Base-by-base conservation (phyloP, 2,329 filamentous ascomycete species). In the Colletotrichum tamarilloi region DNA sequence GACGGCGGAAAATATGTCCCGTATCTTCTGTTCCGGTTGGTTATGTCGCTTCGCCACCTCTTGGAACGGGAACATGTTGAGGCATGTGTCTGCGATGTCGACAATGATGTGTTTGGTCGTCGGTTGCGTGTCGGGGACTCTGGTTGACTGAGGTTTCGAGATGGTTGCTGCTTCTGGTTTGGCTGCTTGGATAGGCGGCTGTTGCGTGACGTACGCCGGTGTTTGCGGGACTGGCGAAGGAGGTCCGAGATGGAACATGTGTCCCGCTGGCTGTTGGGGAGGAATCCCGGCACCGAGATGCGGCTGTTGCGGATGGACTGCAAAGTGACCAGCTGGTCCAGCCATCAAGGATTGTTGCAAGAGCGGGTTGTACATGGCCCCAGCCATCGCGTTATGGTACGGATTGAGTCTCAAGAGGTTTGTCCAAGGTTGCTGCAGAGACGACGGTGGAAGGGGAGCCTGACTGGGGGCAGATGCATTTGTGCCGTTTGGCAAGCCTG, bases 81-180 rank as follows among this genome's bases (percentile, higher is more conserved):
- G 83, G 56, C 85, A 84, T 0, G 86, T 87, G 76, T 87, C 84
- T 4, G 86, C 85, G 26, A 88, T 83, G 76, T 88, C 86, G 28
- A 87, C 84, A 49, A 87, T 84, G 28, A 87, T 82, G 49, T 80
- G 82, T 68, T 83, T 84, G 30, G 80, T 80, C 55, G 80, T 79
- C 38, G 75, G 68, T 12, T 78, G 77, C 9, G 76, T 77, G 49
- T 77, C 80, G 62, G 73, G 68, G 19, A 46, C 16, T 53, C 56
- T 62, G 9, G 52, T 5, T 14, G 8, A 14, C 22, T 73, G 59
- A 3, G 42, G 3, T 35, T 42, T 70, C 2, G 22, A 26, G 28
- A 2, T 22, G 24, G 3, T 35, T 5, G 35, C 32, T 2, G 26
- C 7, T 16, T 32, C 38, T 42, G 11, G n/a, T 35, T 73, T 65